Evolutionary conservation across 225 moss, liverwort and hornwort genomes (phyloP).

Genomic region (Bryoerythrophyllum caledonicum): DNA sequence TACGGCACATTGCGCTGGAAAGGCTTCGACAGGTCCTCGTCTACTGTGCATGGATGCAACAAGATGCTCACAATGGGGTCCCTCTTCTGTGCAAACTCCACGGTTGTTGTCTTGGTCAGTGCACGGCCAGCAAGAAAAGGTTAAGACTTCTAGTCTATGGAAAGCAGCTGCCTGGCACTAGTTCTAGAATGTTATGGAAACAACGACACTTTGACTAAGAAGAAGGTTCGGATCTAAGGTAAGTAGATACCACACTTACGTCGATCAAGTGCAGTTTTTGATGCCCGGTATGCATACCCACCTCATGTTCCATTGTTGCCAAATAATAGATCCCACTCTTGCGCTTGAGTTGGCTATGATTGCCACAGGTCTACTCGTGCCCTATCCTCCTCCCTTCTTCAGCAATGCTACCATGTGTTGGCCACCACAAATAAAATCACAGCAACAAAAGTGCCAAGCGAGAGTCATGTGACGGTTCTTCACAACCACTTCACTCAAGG

Average conservation of each 20-base stretch:
- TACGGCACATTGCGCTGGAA: conserved; percentile 87
- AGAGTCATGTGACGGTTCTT: neutral
- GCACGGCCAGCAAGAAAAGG: neutral
- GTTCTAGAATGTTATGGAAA: too few relatives aligned
- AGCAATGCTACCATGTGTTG: conserved; percentile 85
- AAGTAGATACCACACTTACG: conserved; percentile 39
- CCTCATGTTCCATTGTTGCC: conserved; percentile 90
- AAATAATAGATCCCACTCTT: conserved; percentile 90
- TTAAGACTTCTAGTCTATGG: too few relatives aligned
- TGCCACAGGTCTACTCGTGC: conserved; percentile 55
- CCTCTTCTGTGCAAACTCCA: conserved; percentile 81
- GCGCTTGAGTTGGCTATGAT: conserved; percentile 97
- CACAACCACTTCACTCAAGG: too few relatives aligned
- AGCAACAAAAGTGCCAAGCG: neutral
- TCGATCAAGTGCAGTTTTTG: conserved; percentile 94
- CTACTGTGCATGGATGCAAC: conserved; percentile 92
- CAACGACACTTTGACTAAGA: neutral
- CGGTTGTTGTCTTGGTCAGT: conserved; percentile 89
- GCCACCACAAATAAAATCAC: neutral
- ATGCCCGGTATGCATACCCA: conserved; percentile 97
- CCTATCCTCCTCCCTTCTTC: conserved; percentile 72
- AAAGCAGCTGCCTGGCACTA: too few relatives aligned
- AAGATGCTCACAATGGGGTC: conserved; percentile 80
- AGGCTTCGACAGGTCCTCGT: conserved; percentile 90
- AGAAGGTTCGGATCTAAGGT: neutral